These are phyloP conservation scores for Colletotrichum godetiae DNA, from an alignment of 2,329 filamentous ascomycete species.

Conservation along the genomic window DNA sequence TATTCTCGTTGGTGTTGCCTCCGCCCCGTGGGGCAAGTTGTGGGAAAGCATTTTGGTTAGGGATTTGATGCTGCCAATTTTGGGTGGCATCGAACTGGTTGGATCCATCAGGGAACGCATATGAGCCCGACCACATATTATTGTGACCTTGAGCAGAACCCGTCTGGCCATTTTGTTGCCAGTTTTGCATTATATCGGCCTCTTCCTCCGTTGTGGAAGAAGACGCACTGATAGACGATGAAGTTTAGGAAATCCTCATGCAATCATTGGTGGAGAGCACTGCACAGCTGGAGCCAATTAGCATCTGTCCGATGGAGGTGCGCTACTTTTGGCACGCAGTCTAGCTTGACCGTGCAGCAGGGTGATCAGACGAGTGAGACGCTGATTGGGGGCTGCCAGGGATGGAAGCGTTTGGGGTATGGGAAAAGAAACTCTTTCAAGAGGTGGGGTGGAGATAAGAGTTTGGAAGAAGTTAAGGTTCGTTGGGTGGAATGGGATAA, in stretches of 20 bases:
- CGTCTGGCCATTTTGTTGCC: constrained; percentile 35
- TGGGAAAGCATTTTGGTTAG: constrained; percentile 46
- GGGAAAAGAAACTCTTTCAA: neutral
- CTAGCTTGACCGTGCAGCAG: constrained; percentile 16
- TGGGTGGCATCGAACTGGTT: constrained; percentile 52
- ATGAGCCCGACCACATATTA: constrained; percentile 32
- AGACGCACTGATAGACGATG: constrained; percentile 21
- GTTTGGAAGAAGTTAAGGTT: constrained; percentile 7
- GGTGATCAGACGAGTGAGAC: constrained; percentile 20
- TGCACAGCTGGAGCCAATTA: constrained; percentile 33
- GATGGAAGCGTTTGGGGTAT: neutral
- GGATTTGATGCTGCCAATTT: constrained; percentile 50
- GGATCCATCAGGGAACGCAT: constrained; percentile 22
- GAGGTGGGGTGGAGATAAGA: constrained; percentile 21
- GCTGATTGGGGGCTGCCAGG: constrained; percentile 24
- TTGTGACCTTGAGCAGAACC: constrained; percentile 33
- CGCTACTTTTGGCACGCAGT: constrained; percentile 18
- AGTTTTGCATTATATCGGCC: constrained; percentile 34
- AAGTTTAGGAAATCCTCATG: constrained; percentile 22
- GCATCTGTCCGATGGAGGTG: constrained; percentile 12
- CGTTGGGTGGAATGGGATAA: neutral
- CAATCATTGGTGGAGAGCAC: constrained; percentile 26
- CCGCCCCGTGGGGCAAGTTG: constrained; percentile 47
- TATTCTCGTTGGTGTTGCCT: constrained; percentile 43
- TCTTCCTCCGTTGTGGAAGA: neutral